Conservation (phyloP, 1,139 yeast species). For the Maudiozyma humilis region DNA sequence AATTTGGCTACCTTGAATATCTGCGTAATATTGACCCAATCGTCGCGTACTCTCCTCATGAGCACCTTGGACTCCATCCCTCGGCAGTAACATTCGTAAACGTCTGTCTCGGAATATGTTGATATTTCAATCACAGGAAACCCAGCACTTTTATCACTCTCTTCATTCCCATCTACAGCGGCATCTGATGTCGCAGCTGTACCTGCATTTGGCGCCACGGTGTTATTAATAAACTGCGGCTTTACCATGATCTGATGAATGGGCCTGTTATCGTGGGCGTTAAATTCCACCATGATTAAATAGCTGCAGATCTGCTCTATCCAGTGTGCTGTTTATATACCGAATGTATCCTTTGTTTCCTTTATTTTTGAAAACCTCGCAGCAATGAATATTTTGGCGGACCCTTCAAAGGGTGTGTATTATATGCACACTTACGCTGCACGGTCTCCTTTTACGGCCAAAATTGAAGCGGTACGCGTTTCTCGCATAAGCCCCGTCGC, state of each 20-base stretch:
- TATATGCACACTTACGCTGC: background rate
- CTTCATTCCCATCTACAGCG: background rate
- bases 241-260: background rate
- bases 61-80: slow-evolving; percentile 28
- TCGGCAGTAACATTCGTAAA: slow-evolving; percentile 45
- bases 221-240: background rate
- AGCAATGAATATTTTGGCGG: no score
- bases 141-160: background rate
- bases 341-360: background rate
- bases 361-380: no score
- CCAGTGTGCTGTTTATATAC: background rate
- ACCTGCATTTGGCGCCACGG: background rate
- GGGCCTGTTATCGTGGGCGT: background rate
- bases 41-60: slow-evolving; percentile 73
- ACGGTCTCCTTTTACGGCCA: background rate
- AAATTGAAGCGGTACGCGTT: background rate
- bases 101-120: slow-evolving; percentile 38
- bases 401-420: background rate
- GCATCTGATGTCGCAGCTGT: no score
- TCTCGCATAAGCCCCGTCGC: background rate
- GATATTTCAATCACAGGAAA: slow-evolving; percentile 29
- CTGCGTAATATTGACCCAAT: slow-evolving; percentile 89
- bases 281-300: background rate
- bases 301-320: background rate
- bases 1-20: slow-evolving; percentile 79